Evolutionary conservation across 257 asterid species (phyloP).

Genomic region (Perilla frutescens): DNA sequence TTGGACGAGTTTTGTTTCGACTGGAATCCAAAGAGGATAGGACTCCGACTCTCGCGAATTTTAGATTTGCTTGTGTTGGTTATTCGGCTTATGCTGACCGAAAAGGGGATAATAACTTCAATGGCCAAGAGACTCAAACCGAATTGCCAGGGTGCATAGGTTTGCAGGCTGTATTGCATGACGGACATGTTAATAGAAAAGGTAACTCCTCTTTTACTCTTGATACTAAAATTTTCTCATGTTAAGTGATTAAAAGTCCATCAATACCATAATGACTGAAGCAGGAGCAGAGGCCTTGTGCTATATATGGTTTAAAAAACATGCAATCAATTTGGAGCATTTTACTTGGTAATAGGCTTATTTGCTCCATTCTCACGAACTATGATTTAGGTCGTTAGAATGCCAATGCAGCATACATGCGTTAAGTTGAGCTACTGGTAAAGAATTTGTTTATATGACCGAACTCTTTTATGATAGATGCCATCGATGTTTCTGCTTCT

Average conservation of each 20-base stretch:
- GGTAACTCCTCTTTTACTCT: no score
- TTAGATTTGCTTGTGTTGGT: conserved; percentile 60
- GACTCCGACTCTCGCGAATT: conserved; percentile 50
- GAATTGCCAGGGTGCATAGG: conserved; percentile 20
- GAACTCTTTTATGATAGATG: not conserved
- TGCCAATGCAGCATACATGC: not conserved
- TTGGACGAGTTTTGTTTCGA: no score
- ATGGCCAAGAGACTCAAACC: conserved; percentile 29
- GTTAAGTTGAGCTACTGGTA: not conserved
- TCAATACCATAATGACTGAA: not conserved
- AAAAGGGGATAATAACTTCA: no score
- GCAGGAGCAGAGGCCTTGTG: not conserved
- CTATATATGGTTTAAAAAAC: not conserved
- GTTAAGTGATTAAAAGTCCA: not conserved
- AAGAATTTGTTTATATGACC: not conserved
- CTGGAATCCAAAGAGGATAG: conserved; percentile 69
- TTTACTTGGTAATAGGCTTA: no score
- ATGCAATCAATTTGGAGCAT: no score
- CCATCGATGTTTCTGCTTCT: no score
- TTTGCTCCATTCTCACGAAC: no score
- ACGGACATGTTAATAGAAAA: no score
- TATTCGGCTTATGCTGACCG: no score
- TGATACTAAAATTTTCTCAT: no score
- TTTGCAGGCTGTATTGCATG: conserved; percentile 33
- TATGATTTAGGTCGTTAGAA: no score